Percentiles rank a stretch among this genome's conserved stretches.
These are phyloP conservation scores for Fusarium domesticum DNA, from an alignment of 2,329 filamentous ascomycete genomes.

Conservation along the genomic window DNA sequence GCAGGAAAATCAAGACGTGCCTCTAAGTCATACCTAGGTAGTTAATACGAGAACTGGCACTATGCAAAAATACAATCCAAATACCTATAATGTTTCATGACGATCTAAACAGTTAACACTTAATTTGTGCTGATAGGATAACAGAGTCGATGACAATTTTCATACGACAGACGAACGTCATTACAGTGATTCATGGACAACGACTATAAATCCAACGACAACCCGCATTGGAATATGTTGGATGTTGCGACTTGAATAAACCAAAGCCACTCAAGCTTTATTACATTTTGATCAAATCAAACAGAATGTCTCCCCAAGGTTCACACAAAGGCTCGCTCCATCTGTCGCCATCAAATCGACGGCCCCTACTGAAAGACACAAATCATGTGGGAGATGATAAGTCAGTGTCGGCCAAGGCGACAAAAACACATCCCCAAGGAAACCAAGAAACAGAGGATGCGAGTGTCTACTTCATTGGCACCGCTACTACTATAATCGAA, in stretches of 20 bases:
- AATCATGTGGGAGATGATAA: conserved; percentile 4
- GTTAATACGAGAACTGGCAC: too few species aligned
- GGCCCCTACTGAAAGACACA: conserved; percentile 12
- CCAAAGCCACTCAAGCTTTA: too few species aligned
- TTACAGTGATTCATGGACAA: background rate
- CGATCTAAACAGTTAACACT: background rate
- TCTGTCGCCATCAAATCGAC: conserved; percentile 9
- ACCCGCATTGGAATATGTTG: too few species aligned
- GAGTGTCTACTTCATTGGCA: conserved; percentile 54
- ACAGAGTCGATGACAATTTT: background rate
- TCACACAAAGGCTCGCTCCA: conserved; percentile 10
- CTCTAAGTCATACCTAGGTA: too few species aligned
- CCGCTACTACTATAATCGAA: conserved; percentile 54
- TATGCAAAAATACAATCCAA: too few species aligned
- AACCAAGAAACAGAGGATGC: conserved; percentile 15
- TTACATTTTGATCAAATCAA: background rate
- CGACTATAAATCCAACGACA: too few species aligned
- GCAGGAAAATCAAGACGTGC: too few species aligned
- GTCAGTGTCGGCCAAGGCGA: conserved; percentile 8
- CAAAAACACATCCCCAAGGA: conserved; percentile 15
- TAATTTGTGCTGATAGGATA: background rate
- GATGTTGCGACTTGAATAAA: too few species aligned
- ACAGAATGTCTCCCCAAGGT: conserved; percentile 13
- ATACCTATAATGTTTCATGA: background rate
- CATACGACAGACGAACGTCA: background rate